Percentiles rank a stretch among this genome's conserved stretches.
Conservation (phyloP, 1,284 basidiomycete genomes). For the Heterobasidion occidentale region DNA sequence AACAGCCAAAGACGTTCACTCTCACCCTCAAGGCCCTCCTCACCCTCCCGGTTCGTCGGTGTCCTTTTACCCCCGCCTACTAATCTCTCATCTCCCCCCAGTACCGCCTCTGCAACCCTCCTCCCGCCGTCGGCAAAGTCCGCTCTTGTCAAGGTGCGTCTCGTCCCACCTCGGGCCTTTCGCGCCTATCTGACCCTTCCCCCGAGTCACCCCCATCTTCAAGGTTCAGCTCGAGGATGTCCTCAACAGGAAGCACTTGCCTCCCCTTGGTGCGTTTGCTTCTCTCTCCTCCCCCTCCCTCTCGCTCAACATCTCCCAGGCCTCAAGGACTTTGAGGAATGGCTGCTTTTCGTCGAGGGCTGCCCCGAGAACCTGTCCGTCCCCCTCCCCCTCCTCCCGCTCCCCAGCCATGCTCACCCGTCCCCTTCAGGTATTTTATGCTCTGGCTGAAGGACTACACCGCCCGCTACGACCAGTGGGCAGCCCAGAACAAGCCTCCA, state of each 20-base stretch:
- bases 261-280: slow-evolving; percentile 44
- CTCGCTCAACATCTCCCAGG: slow-evolving; percentile 21
- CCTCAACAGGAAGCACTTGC: slow-evolving; percentile 60
- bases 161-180: slow-evolving; percentile 12
- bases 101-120: slow-evolving; percentile 61
- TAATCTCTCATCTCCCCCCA: slow-evolving; percentile 15
- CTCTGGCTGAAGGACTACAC: slow-evolving; percentile 69
- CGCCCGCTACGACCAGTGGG: slow-evolving; percentile 52
- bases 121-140: slow-evolving; percentile 56
- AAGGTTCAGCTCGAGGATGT: slow-evolving; percentile 62
- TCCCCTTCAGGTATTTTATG: slow-evolving; percentile 49
- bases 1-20: slow-evolving; percentile 41
- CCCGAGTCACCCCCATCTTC: slow-evolving; percentile 46
- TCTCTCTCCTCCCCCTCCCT: not conserved
- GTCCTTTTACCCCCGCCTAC: too few species aligned
- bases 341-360: slow-evolving; percentile 66
- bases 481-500: slow-evolving; percentile 14
- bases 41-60: slow-evolving; percentile 45
- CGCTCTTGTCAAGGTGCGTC: slow-evolving; percentile 45
- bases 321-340: slow-evolving; percentile 76
- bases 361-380: slow-evolving; percentile 62
- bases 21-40: slow-evolving; percentile 38
- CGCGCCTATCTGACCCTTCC: slow-evolving; percentile 3
- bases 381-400: not conserved
- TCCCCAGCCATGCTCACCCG: slow-evolving; percentile 2